Conservation (phyloP, 805 yeast genomes). For the Monosporozyma unispora region DNA sequence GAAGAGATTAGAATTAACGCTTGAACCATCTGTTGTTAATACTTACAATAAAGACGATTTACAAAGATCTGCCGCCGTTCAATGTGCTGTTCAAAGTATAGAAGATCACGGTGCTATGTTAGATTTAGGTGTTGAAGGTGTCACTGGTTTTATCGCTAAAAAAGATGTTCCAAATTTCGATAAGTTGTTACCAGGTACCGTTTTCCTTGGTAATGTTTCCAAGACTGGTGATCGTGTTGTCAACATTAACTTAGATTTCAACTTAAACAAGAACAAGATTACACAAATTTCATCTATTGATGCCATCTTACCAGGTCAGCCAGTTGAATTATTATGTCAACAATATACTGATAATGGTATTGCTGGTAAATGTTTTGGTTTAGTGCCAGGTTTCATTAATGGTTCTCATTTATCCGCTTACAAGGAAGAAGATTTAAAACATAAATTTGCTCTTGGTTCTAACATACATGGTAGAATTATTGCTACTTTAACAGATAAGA, state of each 20-base stretch:
- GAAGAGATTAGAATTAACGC: slow-evolving; percentile 59
- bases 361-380: slow-evolving; percentile 63
- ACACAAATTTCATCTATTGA: slow-evolving; percentile 63
- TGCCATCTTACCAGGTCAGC: slow-evolving; percentile 76
- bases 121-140: slow-evolving; percentile 51
- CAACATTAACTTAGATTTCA: slow-evolving; percentile 45
- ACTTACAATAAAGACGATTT: slow-evolving; percentile 58
- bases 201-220: slow-evolving; percentile 51
- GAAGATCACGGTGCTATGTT: slow-evolving; percentile 91
- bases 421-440: slow-evolving; percentile 41
- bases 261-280: slow-evolving; percentile 39
- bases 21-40: slow-evolving; percentile 71
- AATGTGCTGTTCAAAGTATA: slow-evolving; percentile 64
- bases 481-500: slow-evolving; percentile 45
- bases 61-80: slow-evolving; percentile 51
- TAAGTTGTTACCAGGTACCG: slow-evolving; percentile 49
- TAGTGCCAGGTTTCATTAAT: slow-evolving; percentile 62
- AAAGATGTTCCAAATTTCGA: slow-evolving; percentile 46
- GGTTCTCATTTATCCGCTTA: slow-evolving; percentile 53
- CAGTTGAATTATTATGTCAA: slow-evolving; percentile 64
- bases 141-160: slow-evolving; percentile 66
- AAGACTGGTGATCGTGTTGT: slow-evolving; percentile 37
- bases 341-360: slow-evolving; percentile 55
- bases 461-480: slow-evolving; percentile 60
- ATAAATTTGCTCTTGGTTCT: slow-evolving; percentile 60